phyloP scores from a whole-genome alignment of 2,329 filamentous ascomycete genomes.

The Ceratocystis lukuohia region DNA sequence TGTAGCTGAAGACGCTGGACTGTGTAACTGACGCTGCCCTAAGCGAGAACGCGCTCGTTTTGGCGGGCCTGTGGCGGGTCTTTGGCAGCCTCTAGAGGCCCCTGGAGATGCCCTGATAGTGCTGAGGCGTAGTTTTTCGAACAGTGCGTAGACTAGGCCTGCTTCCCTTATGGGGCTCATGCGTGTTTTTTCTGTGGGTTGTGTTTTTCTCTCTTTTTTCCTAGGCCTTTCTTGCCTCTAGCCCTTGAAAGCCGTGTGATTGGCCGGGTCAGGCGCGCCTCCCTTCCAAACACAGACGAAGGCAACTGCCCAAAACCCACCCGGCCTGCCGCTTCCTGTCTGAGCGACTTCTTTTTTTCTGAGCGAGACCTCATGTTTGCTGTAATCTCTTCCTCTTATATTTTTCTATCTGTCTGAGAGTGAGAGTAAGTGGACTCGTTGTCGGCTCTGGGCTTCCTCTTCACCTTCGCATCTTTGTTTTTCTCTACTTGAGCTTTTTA shows the following conservation, averaged over 20 bases:
- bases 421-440: too few species aligned
- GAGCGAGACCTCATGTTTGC: not conserved
- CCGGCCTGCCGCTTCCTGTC: conserved; percentile 3
- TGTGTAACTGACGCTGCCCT: not conserved
- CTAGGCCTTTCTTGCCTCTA: not conserved
- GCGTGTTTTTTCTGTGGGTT: conserved; percentile 14
- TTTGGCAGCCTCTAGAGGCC: too few species aligned
- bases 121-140: too few species aligned
- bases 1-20: not conserved
- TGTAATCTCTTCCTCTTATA: conserved; percentile 1
- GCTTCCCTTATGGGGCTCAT: conserved; percentile 1
- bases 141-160: too few species aligned
- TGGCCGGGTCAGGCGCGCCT: conserved; percentile 17
- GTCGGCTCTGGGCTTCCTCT: not conserved
- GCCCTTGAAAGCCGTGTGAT: conserved; percentile 8
- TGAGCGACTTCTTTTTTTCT: conserved; percentile 11
- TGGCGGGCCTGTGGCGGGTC: not conserved
- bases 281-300: conserved; percentile 12
- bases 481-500: not conserved
- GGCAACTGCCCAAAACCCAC: conserved; percentile 12
- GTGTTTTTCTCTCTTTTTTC: not conserved
- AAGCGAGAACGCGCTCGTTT: not conserved
- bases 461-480: not conserved
- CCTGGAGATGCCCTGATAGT: too few species aligned
- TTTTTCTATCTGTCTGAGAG: conserved; percentile 6